Conservation (phyloP, 805 yeast genomes). For the Candida namnaoensis region DNA sequence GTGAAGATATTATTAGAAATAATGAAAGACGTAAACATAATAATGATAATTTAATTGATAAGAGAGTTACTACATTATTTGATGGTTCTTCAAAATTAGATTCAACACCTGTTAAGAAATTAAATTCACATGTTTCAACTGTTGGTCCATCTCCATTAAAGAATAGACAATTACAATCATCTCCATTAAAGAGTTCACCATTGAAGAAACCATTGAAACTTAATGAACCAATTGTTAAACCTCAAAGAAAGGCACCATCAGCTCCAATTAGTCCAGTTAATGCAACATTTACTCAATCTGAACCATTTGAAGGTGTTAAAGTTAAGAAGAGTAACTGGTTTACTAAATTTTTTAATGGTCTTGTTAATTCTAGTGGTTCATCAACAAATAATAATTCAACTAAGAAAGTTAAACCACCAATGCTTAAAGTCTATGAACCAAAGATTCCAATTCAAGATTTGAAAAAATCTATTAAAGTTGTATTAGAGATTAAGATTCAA, state of each 20-base stretch:
- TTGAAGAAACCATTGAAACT: background rate
- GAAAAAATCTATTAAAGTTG: conserved; percentile 22
- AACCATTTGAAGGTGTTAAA: conserved; percentile 24
- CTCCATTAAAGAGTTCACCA: conserved; percentile 14
- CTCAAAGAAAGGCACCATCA: conserved; percentile 14
- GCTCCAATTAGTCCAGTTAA: conserved; percentile 5
- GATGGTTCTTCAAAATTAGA: conserved; percentile 6
- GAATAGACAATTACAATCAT: conserved; percentile 2
- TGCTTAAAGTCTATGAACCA: conserved; percentile 6
- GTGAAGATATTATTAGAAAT: too few species aligned
- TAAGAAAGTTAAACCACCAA: conserved; percentile 6
- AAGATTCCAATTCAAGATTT: conserved; percentile 11
- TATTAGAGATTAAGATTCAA: conserved; percentile 34
- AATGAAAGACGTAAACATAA: too few species aligned
- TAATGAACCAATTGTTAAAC: conserved; percentile 1
- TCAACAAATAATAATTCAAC: background rate
- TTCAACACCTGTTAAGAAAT: background rate
- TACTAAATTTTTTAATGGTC: conserved; percentile 25
- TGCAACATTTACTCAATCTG: conserved; percentile 6
- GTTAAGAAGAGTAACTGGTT: conserved; percentile 25
- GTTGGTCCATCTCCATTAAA: conserved; percentile 7
- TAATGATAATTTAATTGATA: conserved; percentile 12
- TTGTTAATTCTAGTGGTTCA: conserved; percentile 9
- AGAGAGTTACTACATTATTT: conserved; percentile 18
- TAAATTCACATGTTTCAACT: background rate